Evolutionary conservation across 192 early-diverging fungal genomes (phyloP), one percentile per base, ranked within the genome.

Genomic region (Coemansia sp.): DNA sequence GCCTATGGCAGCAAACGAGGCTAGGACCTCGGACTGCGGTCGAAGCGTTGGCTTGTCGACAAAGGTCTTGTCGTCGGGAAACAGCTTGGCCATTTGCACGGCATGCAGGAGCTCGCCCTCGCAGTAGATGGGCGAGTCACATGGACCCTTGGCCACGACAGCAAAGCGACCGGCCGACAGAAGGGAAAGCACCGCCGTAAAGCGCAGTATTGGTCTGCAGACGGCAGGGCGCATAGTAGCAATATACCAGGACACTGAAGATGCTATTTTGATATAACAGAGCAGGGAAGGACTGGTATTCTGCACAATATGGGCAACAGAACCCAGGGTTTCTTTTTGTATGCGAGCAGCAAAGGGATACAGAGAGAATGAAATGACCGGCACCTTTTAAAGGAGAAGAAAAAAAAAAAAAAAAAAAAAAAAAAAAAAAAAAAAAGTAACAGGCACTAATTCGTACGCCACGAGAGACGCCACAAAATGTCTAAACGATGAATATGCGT

Each of bases 61-160:
- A 76, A 86, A 89, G 15, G 86, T 86, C 70, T 89, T 89, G 61
- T 85, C 85, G 54, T 89, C 88, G 0, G 66, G 40, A 56, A 60
- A 89, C 14, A 87, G 36, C 11, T 43, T 45, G 17, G 88, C 80
- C 48, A 84, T 66, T 50, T 89, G 85, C 22, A 89, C 80, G 0
- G 79, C 58, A 10, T 83, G 68, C 18, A 89, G 58, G 7, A 88
- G 38, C 19, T 80, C 72, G 22, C 88, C 85, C 10, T 77, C 58
- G 65, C 88, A 89, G 68, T 87, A 89, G 37, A 89, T 85, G 2
- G 70, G 81, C 23, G 82, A 82, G 45, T 85, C 62, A 63, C 87
- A 89, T 7, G 45, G n/a, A 18, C 42, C 42, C 23, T 45, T 45
- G 13, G 22, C 25, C 5, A 17, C 6, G 17, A 8, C 43, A 27